Base-by-base conservation (phyloP, 106 monocot genomes). In the Dendrobium catenatum region DNA sequence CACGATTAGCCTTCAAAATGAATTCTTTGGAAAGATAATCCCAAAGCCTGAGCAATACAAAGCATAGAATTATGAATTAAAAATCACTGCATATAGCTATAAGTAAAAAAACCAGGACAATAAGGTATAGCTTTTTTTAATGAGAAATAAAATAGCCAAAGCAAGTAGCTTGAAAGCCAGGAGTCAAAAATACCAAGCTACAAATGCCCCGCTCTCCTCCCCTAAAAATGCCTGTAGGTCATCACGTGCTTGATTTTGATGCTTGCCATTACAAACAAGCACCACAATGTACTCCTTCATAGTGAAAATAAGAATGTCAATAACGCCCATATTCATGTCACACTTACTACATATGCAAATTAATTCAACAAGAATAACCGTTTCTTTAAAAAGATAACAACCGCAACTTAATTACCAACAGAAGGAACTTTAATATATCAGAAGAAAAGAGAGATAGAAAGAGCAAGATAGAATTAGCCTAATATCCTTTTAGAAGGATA, bases 211-310 rank as follows among this genome's bases (percentile, higher is more conserved):
- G 77, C 86, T 94, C 19, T 87, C 82, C 44, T 96, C 82, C 16
- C 87, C 93, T 75, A 96, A 91, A 89, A 96, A 96, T 70, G 85
- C 96, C 79, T 89, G 84, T 29, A 96, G 85, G 76, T 92, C 94
- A 66, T 90, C 79, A 20, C 87, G 84, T 70, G 90, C 90, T 75
- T 94, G 96, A 80, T 72, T 84, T 61, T 96, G 93, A 84, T 88
- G 47, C 78, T 96, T 96, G 31, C 96, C 93, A 87, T 94, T 93
- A 66, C 91, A 96, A 46, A 96, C 88, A 86, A 96, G 91, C 80
- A 96, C 90, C 29, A 92, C 85, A 78, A 96, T 91, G 79, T 96
- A 96, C 76, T 96, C 94, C 96, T 96, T 67, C 33, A 85, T 24
- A 66, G 19, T 68, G 47, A 43, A 76, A 86, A 33, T 17, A 70